Evolutionary conservation across 2,329 filamentous ascomycete genomes (phyloP).

Genomic region (Leptographium flavum): DNA sequence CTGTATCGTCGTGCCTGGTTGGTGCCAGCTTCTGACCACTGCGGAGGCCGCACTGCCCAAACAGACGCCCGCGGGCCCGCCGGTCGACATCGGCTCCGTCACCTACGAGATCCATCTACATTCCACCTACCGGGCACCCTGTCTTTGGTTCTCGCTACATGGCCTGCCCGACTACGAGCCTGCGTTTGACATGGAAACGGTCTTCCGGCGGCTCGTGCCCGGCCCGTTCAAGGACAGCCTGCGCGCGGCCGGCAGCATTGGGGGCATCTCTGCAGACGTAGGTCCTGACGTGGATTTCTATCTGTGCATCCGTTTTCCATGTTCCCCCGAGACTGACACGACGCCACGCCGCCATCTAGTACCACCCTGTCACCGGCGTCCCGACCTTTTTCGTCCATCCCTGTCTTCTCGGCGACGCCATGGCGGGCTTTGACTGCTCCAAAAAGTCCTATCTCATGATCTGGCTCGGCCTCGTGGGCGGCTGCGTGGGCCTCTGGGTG

Average conservation of each 20-base stretch:
- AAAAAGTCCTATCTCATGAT: slow-evolving; percentile 63
- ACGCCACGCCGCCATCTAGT: slow-evolving; percentile 28
- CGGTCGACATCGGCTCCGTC: slow-evolving; percentile 30
- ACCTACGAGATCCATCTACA: slow-evolving; percentile 65
- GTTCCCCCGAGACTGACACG: background rate
- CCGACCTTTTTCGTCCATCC: slow-evolving; percentile 88
- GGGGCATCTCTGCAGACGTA: slow-evolving; percentile 65
- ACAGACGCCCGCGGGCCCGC: slow-evolving; percentile 6
- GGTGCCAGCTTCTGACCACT: background rate
- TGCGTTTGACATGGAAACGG: slow-evolving; percentile 48
- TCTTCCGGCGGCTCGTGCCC: slow-evolving; percentile 59
- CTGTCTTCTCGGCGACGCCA: slow-evolving; percentile 72
- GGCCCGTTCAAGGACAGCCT: slow-evolving; percentile 47
- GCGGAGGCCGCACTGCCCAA: slow-evolving; percentile 26
- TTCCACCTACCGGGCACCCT: slow-evolving; percentile 59
- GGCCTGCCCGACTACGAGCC: slow-evolving; percentile 40
- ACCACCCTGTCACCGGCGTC: slow-evolving; percentile 67
- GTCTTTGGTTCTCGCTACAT: slow-evolving; percentile 60
- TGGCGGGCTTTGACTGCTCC: slow-evolving; percentile 49
- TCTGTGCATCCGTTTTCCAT: slow-evolving; percentile 9
- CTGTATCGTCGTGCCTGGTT: too few relatives aligned
- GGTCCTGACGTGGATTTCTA: slow-evolving; percentile 22
- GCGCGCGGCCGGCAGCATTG: slow-evolving; percentile 47
- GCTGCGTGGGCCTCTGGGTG: slow-evolving; percentile 63
- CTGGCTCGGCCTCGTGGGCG: slow-evolving; percentile 81